Evolutionary conservation across 768 basidiomycete species (phyloP).

Genomic region (Rhizopogon salebrosus): DNA sequence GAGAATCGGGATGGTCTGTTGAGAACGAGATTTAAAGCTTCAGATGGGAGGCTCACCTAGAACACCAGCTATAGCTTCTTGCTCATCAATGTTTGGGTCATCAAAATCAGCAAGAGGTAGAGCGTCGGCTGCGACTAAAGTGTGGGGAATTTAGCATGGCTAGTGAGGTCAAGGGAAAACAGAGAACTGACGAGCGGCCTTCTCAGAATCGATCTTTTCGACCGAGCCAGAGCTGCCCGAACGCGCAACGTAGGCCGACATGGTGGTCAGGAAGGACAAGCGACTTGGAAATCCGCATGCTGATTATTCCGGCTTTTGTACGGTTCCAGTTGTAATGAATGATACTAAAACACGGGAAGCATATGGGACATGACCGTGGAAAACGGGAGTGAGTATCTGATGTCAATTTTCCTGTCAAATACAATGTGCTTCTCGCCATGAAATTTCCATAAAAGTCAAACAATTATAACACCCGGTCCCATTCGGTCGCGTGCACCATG

Average conservation of each 20-base stretch:
- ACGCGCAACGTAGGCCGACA: constrained; percentile 15
- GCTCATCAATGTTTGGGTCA: constrained; percentile 42
- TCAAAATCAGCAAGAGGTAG: constrained; percentile 29
- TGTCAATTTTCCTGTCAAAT: background rate
- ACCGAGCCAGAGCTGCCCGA: constrained; percentile 13
- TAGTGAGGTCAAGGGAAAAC: background rate
- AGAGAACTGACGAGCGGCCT: background rate
- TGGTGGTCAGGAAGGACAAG: constrained; percentile 1
- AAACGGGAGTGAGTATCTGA: too few species aligned
- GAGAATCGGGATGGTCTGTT: background rate
- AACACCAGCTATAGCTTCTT: constrained; percentile 14
- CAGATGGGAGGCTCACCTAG: background rate
- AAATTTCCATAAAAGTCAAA: background rate
- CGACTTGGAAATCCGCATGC: background rate
- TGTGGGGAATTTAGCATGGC: background rate
- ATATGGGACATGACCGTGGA: background rate
- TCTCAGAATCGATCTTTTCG: constrained; percentile 17
- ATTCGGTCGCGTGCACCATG: background rate
- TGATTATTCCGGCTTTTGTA: background rate
- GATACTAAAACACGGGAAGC: background rate
- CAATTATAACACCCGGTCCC: background rate
- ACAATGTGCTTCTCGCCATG: background rate
- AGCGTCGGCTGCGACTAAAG: background rate
- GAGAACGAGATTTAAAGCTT: background rate
- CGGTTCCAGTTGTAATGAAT: background rate